These are phyloP conservation scores for Cicer bijugum DNA, from an alignment of 306 rosid species.

Conservation along the genomic window DNA sequence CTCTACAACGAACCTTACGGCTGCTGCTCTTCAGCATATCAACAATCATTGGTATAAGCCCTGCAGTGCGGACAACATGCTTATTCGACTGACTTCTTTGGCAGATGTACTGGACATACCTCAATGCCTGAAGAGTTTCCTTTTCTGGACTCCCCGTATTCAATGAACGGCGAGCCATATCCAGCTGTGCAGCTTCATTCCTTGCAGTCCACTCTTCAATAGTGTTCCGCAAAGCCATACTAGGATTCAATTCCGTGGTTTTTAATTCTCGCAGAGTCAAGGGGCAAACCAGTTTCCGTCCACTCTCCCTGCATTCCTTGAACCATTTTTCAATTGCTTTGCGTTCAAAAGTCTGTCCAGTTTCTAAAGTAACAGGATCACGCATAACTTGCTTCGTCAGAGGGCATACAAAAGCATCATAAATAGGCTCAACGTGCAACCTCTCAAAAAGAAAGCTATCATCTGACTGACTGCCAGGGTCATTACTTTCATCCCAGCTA, in stretches of 20 bases:
- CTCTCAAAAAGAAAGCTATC: constrained; percentile 77
- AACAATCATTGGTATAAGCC: constrained; percentile 84
- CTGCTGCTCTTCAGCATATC: constrained; percentile 83
- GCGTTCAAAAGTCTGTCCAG: constrained; percentile 91
- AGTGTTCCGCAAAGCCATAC: constrained; percentile 95
- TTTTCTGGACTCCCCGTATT: constrained; percentile 70
- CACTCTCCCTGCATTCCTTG: constrained; percentile 89
- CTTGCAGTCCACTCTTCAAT: constrained; percentile 99
- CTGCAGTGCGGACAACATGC: constrained; percentile 70
- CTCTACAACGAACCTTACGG: constrained; percentile 80
- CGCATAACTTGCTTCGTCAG: constrained; percentile 90
- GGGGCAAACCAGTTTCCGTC: constrained; percentile 78
- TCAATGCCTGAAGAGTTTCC: constrained; percentile 75
- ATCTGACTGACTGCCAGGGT: constrained; percentile 84
- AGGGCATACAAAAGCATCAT: constrained; percentile 91
- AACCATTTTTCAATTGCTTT: constrained; percentile 97
- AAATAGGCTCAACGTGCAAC: constrained; percentile 84
- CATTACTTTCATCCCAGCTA: constrained; percentile 86
- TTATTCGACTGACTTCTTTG: constrained; percentile 67
- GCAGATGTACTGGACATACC: constrained; percentile 72
- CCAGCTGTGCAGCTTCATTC: constrained; percentile 95
- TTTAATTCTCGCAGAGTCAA: constrained; percentile 70
- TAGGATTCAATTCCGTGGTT: constrained; percentile 79
- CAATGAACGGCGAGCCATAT: constrained; percentile 78
- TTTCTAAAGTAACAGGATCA: constrained; percentile 91